These are phyloP conservation scores for Aspergillus jensenii DNA, from an alignment of 2,329 filamentous ascomycete species.

Conservation along the genomic window DNA sequence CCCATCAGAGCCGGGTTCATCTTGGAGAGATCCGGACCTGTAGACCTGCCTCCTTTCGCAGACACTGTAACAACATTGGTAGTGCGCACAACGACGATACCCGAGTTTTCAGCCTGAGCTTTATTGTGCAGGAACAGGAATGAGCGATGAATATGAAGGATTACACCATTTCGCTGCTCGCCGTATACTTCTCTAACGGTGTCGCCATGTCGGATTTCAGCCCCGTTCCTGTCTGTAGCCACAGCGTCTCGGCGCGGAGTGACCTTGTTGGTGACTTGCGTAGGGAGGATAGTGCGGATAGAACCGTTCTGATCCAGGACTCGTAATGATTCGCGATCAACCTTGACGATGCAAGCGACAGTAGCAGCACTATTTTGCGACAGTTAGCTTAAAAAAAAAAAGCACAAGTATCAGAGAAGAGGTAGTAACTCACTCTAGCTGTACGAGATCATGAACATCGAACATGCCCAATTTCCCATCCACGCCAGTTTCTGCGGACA, in stretches of 20 bases:
- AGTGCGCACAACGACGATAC: constrained; percentile 84
- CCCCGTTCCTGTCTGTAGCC: constrained; percentile 87
- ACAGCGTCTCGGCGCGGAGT: constrained; percentile 80
- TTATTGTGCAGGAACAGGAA: constrained; percentile 88
- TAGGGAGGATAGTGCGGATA: constrained; percentile 77
- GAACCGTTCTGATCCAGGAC: constrained; percentile 90
- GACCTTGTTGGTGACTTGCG: constrained; percentile 87
- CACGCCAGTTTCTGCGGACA: constrained; percentile 88
- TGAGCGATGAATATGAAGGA: constrained; percentile 91
- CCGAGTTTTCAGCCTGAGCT: constrained; percentile 78
- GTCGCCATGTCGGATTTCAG: constrained; percentile 88
- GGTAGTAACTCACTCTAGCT: constrained; percentile 67
- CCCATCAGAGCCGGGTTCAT: constrained; percentile 91
- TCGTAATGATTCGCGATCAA: constrained; percentile 87
- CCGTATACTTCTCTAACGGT: constrained; percentile 88
- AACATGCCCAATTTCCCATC: constrained; percentile 81
- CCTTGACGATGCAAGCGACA: constrained; percentile 89
- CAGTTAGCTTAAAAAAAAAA: constrained; percentile 26
- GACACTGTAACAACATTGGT: constrained; percentile 85
- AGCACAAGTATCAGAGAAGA: background rate
- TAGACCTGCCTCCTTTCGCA: constrained; percentile 86
- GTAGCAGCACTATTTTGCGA: constrained; percentile 64
- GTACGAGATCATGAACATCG: constrained; percentile 88
- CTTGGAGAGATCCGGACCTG: constrained; percentile 73
- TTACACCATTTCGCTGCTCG: constrained; percentile 80